Evolutionary conservation across 2,329 filamentous ascomycete genomes (phyloP).

Genomic region (Rasamsonia emersonii): DNA sequence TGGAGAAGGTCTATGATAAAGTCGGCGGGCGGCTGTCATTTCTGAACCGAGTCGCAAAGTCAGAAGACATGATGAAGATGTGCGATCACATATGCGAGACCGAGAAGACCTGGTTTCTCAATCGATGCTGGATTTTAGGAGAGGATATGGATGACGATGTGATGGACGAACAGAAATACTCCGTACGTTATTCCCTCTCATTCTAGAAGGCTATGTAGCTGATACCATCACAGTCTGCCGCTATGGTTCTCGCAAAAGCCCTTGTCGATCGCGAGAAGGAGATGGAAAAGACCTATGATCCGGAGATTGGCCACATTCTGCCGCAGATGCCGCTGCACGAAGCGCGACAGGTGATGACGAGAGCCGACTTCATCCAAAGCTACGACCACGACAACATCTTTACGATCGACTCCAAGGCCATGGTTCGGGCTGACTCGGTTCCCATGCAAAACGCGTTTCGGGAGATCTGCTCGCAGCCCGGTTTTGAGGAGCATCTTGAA

Average conservation of each 20-base stretch:
- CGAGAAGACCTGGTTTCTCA: conserved; percentile 72
- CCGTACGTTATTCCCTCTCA: conserved; percentile 49
- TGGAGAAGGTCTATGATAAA: conserved; percentile 73
- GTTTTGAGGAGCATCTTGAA: conserved; percentile 76
- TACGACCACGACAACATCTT: conserved; percentile 95
- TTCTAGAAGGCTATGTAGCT: conserved; percentile 8
- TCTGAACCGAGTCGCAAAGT: conserved; percentile 83
- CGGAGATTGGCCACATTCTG: conserved; percentile 61
- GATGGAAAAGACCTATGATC: conserved; percentile 55
- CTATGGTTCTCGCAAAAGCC: conserved; percentile 86
- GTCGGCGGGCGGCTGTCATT: conserved; percentile 86
- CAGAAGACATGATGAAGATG: conserved; percentile 65
- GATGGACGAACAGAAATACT: conserved; percentile 96
- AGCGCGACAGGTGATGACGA: conserved; percentile 87
- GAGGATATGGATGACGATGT: conserved; percentile 87
- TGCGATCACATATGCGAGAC: conserved; percentile 64
- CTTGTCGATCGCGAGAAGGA: conserved; percentile 74
- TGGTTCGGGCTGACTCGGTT: conserved; percentile 85
- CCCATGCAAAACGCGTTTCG: conserved; percentile 93
- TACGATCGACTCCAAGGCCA: conserved; percentile 78
- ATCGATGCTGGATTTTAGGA: conserved; percentile 70
- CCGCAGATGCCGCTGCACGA: conserved; percentile 74
- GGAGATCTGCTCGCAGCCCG: conserved; percentile 66
- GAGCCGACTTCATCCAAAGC: conserved; percentile 84
- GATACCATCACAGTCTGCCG: conserved; percentile 55